A percentile compares a stretch with the other conserved stretches of the same genome.
phyloP scores from a whole-genome alignment of 2,329 filamentous ascomycete species.

The Aulographum hederae region DNA sequence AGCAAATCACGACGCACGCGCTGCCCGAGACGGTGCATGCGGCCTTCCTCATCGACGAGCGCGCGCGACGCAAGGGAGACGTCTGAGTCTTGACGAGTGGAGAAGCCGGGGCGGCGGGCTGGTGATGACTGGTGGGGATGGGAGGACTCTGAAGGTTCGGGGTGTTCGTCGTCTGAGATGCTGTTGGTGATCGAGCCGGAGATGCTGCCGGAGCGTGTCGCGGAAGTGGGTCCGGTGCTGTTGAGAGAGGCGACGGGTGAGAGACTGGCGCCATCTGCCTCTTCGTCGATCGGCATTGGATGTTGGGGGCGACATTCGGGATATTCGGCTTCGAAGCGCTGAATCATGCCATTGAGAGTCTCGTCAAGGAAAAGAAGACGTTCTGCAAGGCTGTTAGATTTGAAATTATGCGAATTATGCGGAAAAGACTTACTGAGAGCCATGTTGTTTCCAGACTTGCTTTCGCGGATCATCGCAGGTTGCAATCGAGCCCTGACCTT shows the following conservation, averaged over 20 bases:
- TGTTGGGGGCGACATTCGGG: conserved; percentile 52
- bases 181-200: conserved; percentile 8
- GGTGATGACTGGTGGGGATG: no score
- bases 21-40: conserved; percentile 50
- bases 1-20: conserved; percentile 46
- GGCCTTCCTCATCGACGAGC: conserved; percentile 50
- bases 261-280: neutral
- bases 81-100: conserved; percentile 44
- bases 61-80: conserved; percentile 49
- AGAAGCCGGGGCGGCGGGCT: conserved; percentile 19
- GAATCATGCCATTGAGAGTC: conserved; percentile 79
- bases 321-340: conserved; percentile 90
- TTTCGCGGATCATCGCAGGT: conserved; percentile 62
- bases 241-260: conserved; percentile 9
- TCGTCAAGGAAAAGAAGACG: conserved; percentile 73
- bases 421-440: no score
- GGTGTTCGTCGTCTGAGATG: conserved; percentile 7
- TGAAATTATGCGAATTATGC: no score
- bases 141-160: no score
- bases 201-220: conserved; percentile 13
- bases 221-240: conserved; percentile 12
- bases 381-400: conserved; percentile 16
- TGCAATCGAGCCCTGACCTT: conserved; percentile 76
- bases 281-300: neutral
- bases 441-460: conserved; percentile 49